Base-by-base conservation (phyloP, 208 protist species). In the Sergeia podlipaevii region DNA sequence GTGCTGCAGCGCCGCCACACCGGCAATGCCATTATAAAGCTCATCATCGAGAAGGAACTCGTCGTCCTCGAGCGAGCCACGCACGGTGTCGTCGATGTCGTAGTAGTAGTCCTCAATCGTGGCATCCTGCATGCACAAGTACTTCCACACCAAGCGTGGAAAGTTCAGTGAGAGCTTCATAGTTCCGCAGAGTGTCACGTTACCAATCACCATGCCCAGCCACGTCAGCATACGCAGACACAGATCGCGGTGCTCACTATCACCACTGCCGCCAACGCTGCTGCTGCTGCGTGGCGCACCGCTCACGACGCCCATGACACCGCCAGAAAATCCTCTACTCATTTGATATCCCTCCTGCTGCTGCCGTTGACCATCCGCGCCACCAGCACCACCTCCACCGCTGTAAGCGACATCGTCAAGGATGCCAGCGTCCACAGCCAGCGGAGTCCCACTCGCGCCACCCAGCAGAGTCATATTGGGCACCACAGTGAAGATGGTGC, bases 171-270 rank as follows among this genome's bases (percentile, higher is more conserved):
- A 57, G 18, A 85, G 73, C 70, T 89, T 86, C 39, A 85, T 36
- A 26, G 81, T 85, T 24, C 89, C 89, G 48, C 76, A 86, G n/a
- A 95, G 54, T 33, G 80, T 79, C 20, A 85, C 65, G 60, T 95
- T 95, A 37, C 85, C 89, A 24, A 95, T 65, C n/a, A 93, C 21
- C 67, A 77, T 86, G n/a, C 89, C 89, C 10, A 95, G 62, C 83
- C 84, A 95, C 28, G 59, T 74, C 39, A 81, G 70, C 26, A 79
- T 30, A 8, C 38, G 39, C 3, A 51, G 28, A 7, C 28, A 24
- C 27, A 46, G 44, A 3, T 13, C 46, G 11, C 28, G 38, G 30
- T 59, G 52, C 29, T 45, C 37, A n/a, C 48, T 54, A 36, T 26
- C 48, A 20, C 48, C 30, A 3, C 10, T 29, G 6, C 43, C n/a